Base-by-base conservation (phyloP, 1,284 basidiomycete species). In the Pyrrhoderma noxium region DNA sequence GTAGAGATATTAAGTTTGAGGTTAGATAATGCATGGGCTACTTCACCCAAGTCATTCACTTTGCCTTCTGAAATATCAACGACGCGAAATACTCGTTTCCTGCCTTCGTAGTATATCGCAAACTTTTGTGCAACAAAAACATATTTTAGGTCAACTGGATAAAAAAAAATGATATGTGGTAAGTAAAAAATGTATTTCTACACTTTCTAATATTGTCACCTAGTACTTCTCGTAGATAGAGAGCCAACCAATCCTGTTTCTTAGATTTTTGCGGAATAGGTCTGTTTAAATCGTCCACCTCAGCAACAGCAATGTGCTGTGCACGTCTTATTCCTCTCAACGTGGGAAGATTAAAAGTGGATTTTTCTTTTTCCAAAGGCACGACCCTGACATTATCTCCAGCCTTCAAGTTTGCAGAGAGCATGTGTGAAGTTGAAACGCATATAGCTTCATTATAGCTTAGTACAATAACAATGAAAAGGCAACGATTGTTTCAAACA, bases 361-460 rank as follows among this genome's bases (percentile, higher is more conserved):
- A 59, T 54, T 69, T 77, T 47, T 64, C 40, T 8, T 63, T 68
- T 38, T 72, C 72, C 57, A 86, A 63, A 49, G 77, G 68, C 57
- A 70, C 70, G 43, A 86, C 54, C 40, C 68, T 70, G 43, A 72
- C 73, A 55, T 70, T 66, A 39, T 68, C 62, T 4, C 75, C 75
- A 56, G 72, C 65, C 55, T 67, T 60, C 35, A 87, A 65, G 52
- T 69, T 68, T 35, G 80, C 78, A 23, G 84, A 86, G 54, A 83
- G 68, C 49, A 79, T 67, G 47, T 83, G 64, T 22, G 82, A 77
- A 14, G 66, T 65, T 5, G 27, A 31, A 31, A 31, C 7, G 11
- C 5, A 31, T 5, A 31, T 5, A 31, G 7, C 27, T 31, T 31
- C 27, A 31, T 31, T 31, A 11, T 31, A 11, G 21, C 82, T 77